Percentiles rank a stretch among this genome's conserved stretches.
Conservation (phyloP, 306 rosid genomes). For the Spatholobus suberectus region DNA sequence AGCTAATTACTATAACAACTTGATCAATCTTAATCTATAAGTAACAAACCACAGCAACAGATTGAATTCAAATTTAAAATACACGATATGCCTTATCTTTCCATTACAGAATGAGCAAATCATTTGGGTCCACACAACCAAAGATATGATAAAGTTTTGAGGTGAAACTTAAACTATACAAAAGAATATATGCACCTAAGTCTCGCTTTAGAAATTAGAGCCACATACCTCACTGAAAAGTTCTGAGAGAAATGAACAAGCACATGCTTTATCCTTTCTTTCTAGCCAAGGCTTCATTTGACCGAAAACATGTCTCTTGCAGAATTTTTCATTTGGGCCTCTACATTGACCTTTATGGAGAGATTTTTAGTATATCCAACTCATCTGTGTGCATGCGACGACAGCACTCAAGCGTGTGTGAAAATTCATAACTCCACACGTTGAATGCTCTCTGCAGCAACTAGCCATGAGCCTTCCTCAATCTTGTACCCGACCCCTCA, state of each 20-base stretch:
- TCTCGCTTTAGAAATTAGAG: slow-evolving; percentile 21
- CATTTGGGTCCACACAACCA: slow-evolving; percentile 18
- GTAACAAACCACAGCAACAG: no score
- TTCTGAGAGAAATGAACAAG: not conserved
- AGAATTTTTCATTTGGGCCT: not conserved
- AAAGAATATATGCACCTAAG: slow-evolving; percentile 40
- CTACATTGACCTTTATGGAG: slow-evolving; percentile 32
- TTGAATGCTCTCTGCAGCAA: slow-evolving; percentile 13
- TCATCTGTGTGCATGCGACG: slow-evolving; percentile 39
- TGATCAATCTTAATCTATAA: no score
- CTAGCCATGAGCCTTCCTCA: slow-evolving; percentile 47
- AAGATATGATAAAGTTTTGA: slow-evolving; percentile 12
- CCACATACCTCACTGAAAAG: slow-evolving; percentile 31
- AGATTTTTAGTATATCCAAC: slow-evolving; percentile 30
- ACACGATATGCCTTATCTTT: no score
- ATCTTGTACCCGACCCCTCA: slow-evolving; percentile 26
- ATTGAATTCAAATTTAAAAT: no score
- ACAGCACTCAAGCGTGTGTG: slow-evolving; percentile 43
- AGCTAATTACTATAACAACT: no score
- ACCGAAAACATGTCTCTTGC: not conserved
- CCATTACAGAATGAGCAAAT: slow-evolving; percentile 7
- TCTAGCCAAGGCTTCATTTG: slow-evolving; percentile 22
- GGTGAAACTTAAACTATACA: slow-evolving; percentile 35
- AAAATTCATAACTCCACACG: slow-evolving; percentile 36
- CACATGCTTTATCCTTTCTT: slow-evolving; percentile 32